phyloP scores from a whole-genome alignment of 1,139 yeast species.

The Taphrina flavorubra region DNA sequence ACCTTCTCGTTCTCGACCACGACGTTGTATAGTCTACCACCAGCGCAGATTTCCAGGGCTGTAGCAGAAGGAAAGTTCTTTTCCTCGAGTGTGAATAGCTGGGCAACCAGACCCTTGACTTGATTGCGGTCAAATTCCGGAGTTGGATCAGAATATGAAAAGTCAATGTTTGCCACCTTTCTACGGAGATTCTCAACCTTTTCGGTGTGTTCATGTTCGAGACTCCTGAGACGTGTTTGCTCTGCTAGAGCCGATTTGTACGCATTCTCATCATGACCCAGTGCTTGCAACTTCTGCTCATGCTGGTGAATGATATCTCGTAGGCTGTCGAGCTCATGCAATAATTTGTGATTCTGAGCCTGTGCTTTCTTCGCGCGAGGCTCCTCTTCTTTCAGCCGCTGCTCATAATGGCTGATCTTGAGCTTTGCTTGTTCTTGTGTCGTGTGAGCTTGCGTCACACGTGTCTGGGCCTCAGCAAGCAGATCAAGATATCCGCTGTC shows the following conservation, averaged over 20 bases:
- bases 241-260: constrained; percentile 45
- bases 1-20: constrained; percentile 87
- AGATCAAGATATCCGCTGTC: constrained; percentile 84
- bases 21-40: constrained; percentile 85
- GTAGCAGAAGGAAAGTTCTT: constrained; percentile 67
- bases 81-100: constrained; percentile 70
- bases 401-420: constrained; percentile 63
- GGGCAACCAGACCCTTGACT: constrained; percentile 91
- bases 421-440: constrained; percentile 66
- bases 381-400: constrained; percentile 61
- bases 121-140: constrained; percentile 64
- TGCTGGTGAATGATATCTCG: constrained; percentile 55
- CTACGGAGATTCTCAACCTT: constrained; percentile 67
- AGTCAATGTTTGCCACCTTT: constrained; percentile 74
- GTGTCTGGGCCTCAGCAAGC: constrained; percentile 62
- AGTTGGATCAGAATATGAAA: constrained; percentile 70
- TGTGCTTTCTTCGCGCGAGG: constrained; percentile 64
- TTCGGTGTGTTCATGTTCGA: constrained; percentile 56
- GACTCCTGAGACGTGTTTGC: constrained; percentile 51
- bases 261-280: constrained; percentile 65
- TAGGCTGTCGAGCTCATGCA: constrained; percentile 57
- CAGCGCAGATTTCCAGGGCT: constrained; percentile 94
- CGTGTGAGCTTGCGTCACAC: constrained; percentile 62
- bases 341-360: constrained; percentile 58
- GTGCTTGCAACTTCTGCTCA: constrained; percentile 57